phyloP scores from a whole-genome alignment of 768 basidiomycete genomes.

The Amyloporia xantha region DNA sequence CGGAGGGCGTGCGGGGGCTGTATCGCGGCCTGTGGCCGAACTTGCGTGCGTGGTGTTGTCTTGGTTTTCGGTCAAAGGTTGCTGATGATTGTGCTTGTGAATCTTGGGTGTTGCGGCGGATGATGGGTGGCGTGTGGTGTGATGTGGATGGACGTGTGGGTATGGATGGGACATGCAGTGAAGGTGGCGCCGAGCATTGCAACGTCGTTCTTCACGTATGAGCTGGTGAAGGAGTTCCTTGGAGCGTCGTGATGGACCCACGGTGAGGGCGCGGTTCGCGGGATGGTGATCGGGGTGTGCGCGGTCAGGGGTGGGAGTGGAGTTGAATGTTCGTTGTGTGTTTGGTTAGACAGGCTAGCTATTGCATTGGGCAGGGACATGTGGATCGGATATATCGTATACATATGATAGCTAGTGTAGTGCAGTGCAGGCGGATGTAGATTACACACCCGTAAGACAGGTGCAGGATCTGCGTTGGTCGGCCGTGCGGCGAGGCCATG shows the following conservation, averaged over 20 bases:
- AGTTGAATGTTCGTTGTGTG: neutral
- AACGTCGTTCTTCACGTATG: constrained; percentile 81
- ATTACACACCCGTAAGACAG: too few relatives aligned
- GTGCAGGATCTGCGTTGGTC: too few relatives aligned
- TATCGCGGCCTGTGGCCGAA: constrained; percentile 90
- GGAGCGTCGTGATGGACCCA: constrained; percentile 26
- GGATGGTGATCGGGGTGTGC: neutral
- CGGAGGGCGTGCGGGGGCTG: constrained; percentile 71
- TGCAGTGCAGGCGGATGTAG: too few relatives aligned
- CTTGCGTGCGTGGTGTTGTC: constrained; percentile 49
- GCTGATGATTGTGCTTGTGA: neutral
- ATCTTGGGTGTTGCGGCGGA: too few relatives aligned
- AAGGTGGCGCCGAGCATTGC: constrained; percentile 91
- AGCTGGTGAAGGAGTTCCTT: constrained; percentile 52
- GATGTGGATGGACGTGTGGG: too few relatives aligned
- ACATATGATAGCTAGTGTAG: too few relatives aligned
- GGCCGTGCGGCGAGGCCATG: too few relatives aligned
- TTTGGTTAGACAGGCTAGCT: too few relatives aligned
- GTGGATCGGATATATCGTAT: too few relatives aligned
- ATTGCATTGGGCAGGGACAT: too few relatives aligned
- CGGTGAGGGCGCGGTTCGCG: neutral
- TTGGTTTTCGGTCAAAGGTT: constrained; percentile 5
- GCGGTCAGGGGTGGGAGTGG: neutral
- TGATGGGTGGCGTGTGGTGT: too few relatives aligned
- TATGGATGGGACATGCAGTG: constrained; percentile 42